Evolutionary conservation across 768 basidiomycete genomes (phyloP).

Genomic region (Chiua virens): DNA sequence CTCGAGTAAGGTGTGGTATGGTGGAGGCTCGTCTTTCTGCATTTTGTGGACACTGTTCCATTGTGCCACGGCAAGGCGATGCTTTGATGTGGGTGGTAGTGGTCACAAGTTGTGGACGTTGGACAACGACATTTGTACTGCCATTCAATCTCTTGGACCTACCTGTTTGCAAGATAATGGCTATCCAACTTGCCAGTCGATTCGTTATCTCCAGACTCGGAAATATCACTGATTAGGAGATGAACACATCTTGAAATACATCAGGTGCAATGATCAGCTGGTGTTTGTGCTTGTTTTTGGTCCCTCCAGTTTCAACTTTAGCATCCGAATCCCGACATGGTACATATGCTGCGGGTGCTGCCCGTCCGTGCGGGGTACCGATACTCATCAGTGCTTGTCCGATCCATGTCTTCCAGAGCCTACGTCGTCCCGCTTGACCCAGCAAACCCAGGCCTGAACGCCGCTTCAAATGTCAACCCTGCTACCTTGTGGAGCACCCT

Average conservation of each 20-base stretch:
- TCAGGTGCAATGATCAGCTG: too few species aligned
- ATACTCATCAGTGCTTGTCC: constrained; percentile 20
- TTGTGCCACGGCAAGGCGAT: too few species aligned
- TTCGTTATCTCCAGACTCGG: too few species aligned
- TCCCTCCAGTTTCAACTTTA: not conserved
- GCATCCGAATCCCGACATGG: constrained; percentile 28
- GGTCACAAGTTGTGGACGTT: too few species aligned
- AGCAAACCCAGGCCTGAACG: constrained; percentile 30
- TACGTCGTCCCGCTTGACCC: constrained; percentile 61
- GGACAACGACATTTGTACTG: too few species aligned
- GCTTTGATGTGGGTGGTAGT: constrained; percentile 3
- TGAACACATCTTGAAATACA: too few species aligned
- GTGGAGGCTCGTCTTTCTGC: too few species aligned
- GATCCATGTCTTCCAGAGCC: constrained; percentile 54
- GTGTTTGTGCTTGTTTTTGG: not conserved
- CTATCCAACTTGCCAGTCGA: too few species aligned
- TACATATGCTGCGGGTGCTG: constrained; percentile 19
- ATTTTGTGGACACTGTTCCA: too few species aligned
- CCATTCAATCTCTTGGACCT: too few species aligned
- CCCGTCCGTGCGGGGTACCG: constrained; percentile 15
- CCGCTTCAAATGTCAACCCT: constrained; percentile 41
- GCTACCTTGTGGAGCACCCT: constrained; percentile 54
- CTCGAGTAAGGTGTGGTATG: not conserved
- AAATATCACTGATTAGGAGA: too few species aligned
- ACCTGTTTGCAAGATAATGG: too few species aligned